Base-by-base conservation (phyloP, 148 eudicot species). In the Diospyros kaki region DNA sequence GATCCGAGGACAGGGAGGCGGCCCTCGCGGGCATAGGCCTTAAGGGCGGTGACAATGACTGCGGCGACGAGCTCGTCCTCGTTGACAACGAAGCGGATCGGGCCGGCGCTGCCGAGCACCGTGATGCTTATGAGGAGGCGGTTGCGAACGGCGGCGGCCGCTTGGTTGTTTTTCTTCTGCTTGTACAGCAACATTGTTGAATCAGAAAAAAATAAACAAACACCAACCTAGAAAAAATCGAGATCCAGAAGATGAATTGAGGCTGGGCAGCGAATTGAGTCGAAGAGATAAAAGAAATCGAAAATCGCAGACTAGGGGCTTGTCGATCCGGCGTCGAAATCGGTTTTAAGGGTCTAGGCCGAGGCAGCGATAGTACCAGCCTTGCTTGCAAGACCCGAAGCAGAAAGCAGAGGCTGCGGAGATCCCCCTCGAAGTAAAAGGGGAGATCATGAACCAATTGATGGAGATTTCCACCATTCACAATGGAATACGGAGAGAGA, bases 321-420 rank as follows among this genome's bases (percentile, higher is more conserved):
- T 43, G 2, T 39, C 12, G 53, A 4, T 43, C 41, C 13, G 15
- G 6, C 13, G 70, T 41, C 4, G 45, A 52, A 1, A 13, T 1
- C 3, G 54, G 69, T 28, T 61, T 78, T 75, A 87, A 11, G 90
- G 90, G 81, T 84, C 90, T 58, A 82, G 69, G 75, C 90, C 90
- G 60, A 80, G 60, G 90, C 87, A 87, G 81, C 90, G 87, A 72
- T 76, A 85, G 83, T 87, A 84, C 90, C 90, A 87, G 86, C 87
- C 87, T 75, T 84, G 81, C 63, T 81, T 87, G 83, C 86, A 84
- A 18, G 88, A 87, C 8, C 87, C 87, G 38, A 82, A 84, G 58
- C 73, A 75, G 75, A 72, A 81, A 9, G 71, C 64, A 44, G 79
- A 56, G 67, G 77, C 62, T 58, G 62, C 42, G 58, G 77, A 78